Percentiles rank a stretch among this genome's conserved stretches.
Evolutionary conservation across 2,329 filamentous ascomycete species (phyloP).

Genomic region (Cladorrhinum sp.): DNA sequence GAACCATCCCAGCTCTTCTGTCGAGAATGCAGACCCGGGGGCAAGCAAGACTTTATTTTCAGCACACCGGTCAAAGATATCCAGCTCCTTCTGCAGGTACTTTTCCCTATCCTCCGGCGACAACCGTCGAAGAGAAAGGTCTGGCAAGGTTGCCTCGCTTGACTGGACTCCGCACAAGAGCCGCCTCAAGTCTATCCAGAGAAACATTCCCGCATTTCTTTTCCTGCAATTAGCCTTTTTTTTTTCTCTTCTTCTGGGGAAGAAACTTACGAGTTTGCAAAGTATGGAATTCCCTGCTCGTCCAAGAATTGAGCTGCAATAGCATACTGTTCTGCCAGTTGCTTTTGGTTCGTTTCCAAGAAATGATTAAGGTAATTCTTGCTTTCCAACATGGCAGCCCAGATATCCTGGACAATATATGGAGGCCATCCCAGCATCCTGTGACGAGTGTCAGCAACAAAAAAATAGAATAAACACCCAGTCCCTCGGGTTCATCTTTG

Average conservation of each 20-base stretch:
- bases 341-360: conserved; percentile 12
- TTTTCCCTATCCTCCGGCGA: neutral
- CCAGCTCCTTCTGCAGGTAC: conserved; percentile 15
- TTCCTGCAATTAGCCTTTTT: no score
- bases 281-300: conserved; percentile 14
- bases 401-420: conserved; percentile 19
- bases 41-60: conserved; percentile 22
- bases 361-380: conserved; percentile 12
- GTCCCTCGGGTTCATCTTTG: neutral
- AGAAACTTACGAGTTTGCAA: conserved; percentile 13
- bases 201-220: conserved; percentile 24
- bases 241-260: no score
- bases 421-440: conserved; percentile 19
- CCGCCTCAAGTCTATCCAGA: conserved; percentile 25
- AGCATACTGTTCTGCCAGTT: conserved; percentile 15
- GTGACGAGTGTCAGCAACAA: neutral
- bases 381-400: conserved; percentile 19
- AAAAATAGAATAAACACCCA: neutral
- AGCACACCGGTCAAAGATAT: conserved; percentile 11
- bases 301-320: conserved; percentile 17
- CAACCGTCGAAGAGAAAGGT: neutral
- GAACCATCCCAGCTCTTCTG: conserved; percentile 28
- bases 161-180: neutral
- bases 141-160: neutral
- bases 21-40: conserved; percentile 20